phyloP scores from a whole-genome alignment of 352 stramenopile genomes.

The Plasmopara viticola region DNA sequence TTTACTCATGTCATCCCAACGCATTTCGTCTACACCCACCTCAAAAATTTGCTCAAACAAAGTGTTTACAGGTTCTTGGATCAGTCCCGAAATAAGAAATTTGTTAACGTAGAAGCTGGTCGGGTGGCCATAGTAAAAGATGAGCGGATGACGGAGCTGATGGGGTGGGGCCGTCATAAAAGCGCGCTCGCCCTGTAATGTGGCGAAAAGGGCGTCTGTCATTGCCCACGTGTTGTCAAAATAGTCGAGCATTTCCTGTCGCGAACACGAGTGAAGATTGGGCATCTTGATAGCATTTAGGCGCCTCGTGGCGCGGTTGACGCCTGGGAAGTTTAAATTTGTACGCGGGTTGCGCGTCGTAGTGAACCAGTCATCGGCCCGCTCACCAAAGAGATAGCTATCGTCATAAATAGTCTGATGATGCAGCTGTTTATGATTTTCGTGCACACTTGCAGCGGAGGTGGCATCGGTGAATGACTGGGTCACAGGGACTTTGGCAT shows the following conservation, averaged over 20 bases:
- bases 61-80: constrained; percentile 83
- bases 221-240: constrained; percentile 94
- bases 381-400: constrained; percentile 50
- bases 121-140: constrained; percentile 98
- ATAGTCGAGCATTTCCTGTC: constrained; percentile 88
- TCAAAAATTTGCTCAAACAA: constrained; percentile 96
- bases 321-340: constrained; percentile 52
- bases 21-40: constrained; percentile 97
- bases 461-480: constrained; percentile 25
- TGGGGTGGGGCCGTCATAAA: constrained; percentile 90
- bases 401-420: constrained; percentile 44
- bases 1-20: constrained; percentile 98
- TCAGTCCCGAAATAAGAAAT: constrained; percentile 87
- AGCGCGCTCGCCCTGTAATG: constrained; percentile 84
- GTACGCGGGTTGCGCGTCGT: constrained; percentile 50
- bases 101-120: constrained; percentile 97
- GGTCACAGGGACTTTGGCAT: constrained; percentile 11
- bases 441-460: constrained; percentile 16
- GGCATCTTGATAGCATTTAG: constrained; percentile 73
- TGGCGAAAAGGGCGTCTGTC: constrained; percentile 91
- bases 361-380: constrained; percentile 69
- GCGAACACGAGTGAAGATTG: constrained; percentile 78
- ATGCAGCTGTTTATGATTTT: constrained; percentile 9
- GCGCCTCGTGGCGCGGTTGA: constrained; percentile 30
- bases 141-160: constrained; percentile 92